phyloP scores from a whole-genome alignment of 2,329 filamentous ascomycete species.

The Capronia epimyces region DNA sequence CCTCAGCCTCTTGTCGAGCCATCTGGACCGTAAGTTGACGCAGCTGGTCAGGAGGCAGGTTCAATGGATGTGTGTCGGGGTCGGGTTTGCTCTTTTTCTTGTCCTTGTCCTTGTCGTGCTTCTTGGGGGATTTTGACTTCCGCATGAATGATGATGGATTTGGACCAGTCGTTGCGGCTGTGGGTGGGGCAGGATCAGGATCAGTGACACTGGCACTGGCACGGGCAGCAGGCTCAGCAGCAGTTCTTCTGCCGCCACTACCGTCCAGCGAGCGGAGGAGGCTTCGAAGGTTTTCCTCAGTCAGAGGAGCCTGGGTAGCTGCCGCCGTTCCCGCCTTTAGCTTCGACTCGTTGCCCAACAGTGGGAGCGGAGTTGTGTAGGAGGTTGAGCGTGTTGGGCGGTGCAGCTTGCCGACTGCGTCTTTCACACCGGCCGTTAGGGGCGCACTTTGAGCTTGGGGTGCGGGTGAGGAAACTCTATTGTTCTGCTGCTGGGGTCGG shows the following conservation, averaged over 20 bases:
- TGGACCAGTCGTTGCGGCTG: conserved; percentile 10
- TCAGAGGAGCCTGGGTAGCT: conserved; percentile 15
- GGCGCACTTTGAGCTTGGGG: not conserved
- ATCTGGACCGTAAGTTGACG: conserved; percentile 61
- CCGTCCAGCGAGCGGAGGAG: conserved; percentile 19
- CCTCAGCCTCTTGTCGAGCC: conserved; percentile 38
- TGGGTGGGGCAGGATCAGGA: conserved; percentile 12
- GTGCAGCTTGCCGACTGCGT: conserved; percentile 17
- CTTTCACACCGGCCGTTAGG: not conserved
- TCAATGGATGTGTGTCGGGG: conserved; percentile 73
- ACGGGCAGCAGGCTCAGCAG: not conserved
- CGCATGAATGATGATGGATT: conserved; percentile 22
- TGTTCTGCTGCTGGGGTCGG: conserved; percentile 5
- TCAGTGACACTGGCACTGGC: not conserved
- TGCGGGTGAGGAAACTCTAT: not conserved
- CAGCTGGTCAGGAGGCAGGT: conserved; percentile 82
- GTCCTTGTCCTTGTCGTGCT: conserved; percentile 24
- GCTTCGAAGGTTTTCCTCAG: conserved; percentile 26
- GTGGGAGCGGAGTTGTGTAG: conserved; percentile 23
- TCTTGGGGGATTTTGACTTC: conserved; percentile 27
- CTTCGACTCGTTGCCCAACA: conserved; percentile 22
- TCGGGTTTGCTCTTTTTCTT: conserved; percentile 31
- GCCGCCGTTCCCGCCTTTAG: conserved; percentile 5
- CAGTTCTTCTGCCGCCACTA: not conserved
- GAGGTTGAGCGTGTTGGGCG: conserved; percentile 19